phyloP scores from a whole-genome alignment of 2,329 filamentous ascomycete species.

The Eutypella sp. region DNA sequence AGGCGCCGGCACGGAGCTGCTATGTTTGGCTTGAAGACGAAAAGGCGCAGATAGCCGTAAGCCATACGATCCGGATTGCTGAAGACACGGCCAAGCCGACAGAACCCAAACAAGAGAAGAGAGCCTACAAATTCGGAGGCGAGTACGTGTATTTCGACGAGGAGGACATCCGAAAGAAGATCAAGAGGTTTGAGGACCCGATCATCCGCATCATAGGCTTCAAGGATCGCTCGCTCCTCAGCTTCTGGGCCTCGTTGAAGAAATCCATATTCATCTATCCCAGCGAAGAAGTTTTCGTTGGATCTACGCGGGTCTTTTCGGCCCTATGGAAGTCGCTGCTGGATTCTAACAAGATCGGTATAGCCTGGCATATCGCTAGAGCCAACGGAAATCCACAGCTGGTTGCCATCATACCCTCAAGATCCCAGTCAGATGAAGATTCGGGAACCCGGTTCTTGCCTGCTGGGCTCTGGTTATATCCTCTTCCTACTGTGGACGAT shows the following conservation, averaged over 20 bases:
- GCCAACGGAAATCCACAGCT: constrained; percentile 74
- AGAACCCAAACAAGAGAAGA: constrained; percentile 76
- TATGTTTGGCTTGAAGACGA: constrained; percentile 90
- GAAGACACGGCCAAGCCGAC: constrained; percentile 73
- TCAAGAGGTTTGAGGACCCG: constrained; percentile 77
- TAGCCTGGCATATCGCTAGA: constrained; percentile 87
- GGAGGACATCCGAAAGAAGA: constrained; percentile 67
- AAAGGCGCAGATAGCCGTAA: constrained; percentile 70
- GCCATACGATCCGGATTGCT: constrained; percentile 69
- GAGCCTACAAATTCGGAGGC: constrained; percentile 93
- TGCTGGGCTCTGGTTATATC: constrained; percentile 82
- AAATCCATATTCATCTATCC: constrained; percentile 93
- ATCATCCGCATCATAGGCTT: constrained; percentile 89
- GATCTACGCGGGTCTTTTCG: constrained; percentile 88
- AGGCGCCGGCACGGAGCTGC: constrained; percentile 74
- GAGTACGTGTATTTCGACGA: constrained; percentile 81
- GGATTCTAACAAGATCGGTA: constrained; percentile 70
- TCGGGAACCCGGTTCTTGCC: constrained; percentile 67
- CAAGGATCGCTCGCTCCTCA: constrained; percentile 71
- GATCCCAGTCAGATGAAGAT: constrained; percentile 58
- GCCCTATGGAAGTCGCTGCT: constrained; percentile 85
- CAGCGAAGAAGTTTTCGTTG: constrained; percentile 82
- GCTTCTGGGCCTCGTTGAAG: constrained; percentile 78
- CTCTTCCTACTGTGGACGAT: constrained; percentile 86
- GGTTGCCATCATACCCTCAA: constrained; percentile 75